Percentiles rank a stretch among this genome's conserved stretches.
These are phyloP conservation scores for Rickenella mellea DNA, from an alignment of 768 basidiomycete genomes.

Conservation along the genomic window DNA sequence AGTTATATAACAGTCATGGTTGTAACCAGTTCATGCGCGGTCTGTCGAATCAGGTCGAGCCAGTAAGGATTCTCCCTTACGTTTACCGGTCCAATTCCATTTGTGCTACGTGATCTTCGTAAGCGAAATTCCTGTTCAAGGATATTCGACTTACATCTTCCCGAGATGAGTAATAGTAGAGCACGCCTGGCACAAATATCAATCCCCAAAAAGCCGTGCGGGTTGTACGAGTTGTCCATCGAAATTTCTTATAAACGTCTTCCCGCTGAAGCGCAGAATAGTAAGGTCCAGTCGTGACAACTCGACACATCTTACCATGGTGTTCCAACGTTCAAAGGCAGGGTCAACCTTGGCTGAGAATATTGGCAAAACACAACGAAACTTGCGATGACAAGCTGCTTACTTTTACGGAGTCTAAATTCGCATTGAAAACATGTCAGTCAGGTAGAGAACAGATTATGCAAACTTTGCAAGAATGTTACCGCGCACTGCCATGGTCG, in stretches of 20 bases:
- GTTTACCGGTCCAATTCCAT: slow-evolving; percentile 47
- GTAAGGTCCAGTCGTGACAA: not conserved
- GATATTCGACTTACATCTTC: slow-evolving; percentile 24
- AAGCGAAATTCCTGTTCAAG: slow-evolving; percentile 9
- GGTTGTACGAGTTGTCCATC: slow-evolving; percentile 63
- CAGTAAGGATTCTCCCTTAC: slow-evolving; percentile 34
- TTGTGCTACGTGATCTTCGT: slow-evolving; percentile 26
- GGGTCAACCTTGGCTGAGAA: slow-evolving; percentile 28
- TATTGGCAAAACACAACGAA: not conserved
- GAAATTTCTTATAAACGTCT: slow-evolving; percentile 74
- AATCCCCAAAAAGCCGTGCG: slow-evolving; percentile 52
- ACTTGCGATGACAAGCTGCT: not conserved
- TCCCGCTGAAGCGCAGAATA: slow-evolving; percentile 48
- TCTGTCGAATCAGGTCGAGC: slow-evolving; percentile 18
- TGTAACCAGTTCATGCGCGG: slow-evolving; percentile 6
- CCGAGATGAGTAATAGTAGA: slow-evolving; percentile 34
- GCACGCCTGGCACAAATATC: slow-evolving; percentile 50
- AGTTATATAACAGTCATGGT: slow-evolving; percentile 38
- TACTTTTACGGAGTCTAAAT: not conserved
- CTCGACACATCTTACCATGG: slow-evolving; percentile 34
- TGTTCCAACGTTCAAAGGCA: slow-evolving; percentile 48
- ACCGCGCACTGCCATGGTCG: not conserved
- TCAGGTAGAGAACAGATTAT: too few relatives aligned
- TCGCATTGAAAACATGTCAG: not conserved
- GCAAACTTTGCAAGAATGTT: not conserved